Evolutionary conservation across 176 grass and related monocot genomes (phyloP).

Genomic region (Eragrostis nindensis): DNA sequence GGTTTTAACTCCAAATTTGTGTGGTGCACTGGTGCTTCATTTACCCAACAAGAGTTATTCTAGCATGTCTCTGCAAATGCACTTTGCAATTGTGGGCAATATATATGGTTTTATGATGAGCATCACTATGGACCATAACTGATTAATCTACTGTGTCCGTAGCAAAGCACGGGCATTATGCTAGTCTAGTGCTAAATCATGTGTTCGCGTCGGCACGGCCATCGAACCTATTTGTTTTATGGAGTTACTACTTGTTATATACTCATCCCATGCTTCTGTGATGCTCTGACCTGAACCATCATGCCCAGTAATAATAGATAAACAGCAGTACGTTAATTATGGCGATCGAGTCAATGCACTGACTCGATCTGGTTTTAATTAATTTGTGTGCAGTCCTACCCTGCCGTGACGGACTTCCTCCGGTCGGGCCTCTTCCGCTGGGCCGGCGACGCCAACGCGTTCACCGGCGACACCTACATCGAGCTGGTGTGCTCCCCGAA

Average conservation of each 20-base stretch:
- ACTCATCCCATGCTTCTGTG: too few relatives aligned
- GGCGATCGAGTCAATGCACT: background rate
- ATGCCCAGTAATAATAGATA: background rate
- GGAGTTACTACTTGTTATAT: too few relatives aligned
- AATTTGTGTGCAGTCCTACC: conserved; percentile 59
- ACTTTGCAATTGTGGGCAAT: too few relatives aligned
- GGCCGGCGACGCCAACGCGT: conserved; percentile 68
- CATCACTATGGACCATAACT: too few relatives aligned
- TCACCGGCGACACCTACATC: conserved; percentile 59
- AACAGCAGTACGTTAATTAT: background rate
- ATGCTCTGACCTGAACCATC: background rate
- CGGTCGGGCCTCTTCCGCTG: conserved; percentile 69
- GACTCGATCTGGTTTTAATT: conserved; percentile 24
- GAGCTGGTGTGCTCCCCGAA: conserved; percentile 90
- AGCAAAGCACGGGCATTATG: too few relatives aligned
- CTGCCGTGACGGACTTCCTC: conserved; percentile 62
- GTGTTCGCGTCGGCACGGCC: conserved; percentile 44
- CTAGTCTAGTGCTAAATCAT: conserved; percentile 39
- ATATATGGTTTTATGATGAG: too few relatives aligned
- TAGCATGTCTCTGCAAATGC: too few relatives aligned
- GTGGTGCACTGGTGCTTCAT: too few relatives aligned
- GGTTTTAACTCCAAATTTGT: too few relatives aligned
- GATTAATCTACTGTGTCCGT: too few relatives aligned
- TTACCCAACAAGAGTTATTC: too few relatives aligned
- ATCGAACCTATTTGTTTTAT: too few relatives aligned